These are phyloP conservation scores for Candida parachauliodes DNA, from an alignment of 805 yeast genomes.

Conservation along the genomic window DNA sequence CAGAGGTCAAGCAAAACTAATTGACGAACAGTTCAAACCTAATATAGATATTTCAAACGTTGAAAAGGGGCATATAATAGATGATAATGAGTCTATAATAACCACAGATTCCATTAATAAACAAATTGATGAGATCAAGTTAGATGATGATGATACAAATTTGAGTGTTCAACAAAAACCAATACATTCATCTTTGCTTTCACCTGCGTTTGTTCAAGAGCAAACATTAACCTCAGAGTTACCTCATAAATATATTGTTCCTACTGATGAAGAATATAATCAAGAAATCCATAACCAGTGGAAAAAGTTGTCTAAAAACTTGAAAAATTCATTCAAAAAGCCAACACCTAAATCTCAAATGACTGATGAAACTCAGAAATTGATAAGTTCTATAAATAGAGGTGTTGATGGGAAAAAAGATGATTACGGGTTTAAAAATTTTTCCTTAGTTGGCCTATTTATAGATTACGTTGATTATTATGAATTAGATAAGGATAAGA, in stretches of 20 bases:
- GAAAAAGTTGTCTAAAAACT: constrained; percentile 52
- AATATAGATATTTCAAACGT: constrained; percentile 26
- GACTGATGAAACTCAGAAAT: constrained; percentile 50
- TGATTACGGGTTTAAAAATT: constrained; percentile 60
- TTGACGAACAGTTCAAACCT: constrained; percentile 32
- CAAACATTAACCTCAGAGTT: constrained; percentile 1
- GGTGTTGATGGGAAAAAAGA: constrained; percentile 81
- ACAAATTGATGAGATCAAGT: not conserved
- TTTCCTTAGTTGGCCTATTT: constrained; percentile 65
- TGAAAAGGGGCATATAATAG: constrained; percentile 13
- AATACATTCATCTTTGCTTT: constrained; percentile 8
- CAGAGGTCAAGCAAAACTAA: constrained; percentile 57
- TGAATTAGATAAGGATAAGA: constrained; percentile 54
- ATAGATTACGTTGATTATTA: constrained; percentile 68
- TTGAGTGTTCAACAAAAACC: constrained; percentile 7
- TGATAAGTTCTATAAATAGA: constrained; percentile 67
- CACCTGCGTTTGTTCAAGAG: constrained; percentile 6
- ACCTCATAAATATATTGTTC: constrained; percentile 30
- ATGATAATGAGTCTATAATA: constrained; percentile 7
- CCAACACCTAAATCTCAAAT: constrained; percentile 69
- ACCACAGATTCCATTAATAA: constrained; percentile 1
- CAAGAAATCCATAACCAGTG: constrained; percentile 61
- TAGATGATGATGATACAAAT: not conserved
- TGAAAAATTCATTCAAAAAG: constrained; percentile 65
- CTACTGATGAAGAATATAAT: constrained; percentile 64